These are phyloP conservation scores for Cerioporus squamosus DNA, from an alignment of 1,284 basidiomycete species.

Conservation along the genomic window DNA sequence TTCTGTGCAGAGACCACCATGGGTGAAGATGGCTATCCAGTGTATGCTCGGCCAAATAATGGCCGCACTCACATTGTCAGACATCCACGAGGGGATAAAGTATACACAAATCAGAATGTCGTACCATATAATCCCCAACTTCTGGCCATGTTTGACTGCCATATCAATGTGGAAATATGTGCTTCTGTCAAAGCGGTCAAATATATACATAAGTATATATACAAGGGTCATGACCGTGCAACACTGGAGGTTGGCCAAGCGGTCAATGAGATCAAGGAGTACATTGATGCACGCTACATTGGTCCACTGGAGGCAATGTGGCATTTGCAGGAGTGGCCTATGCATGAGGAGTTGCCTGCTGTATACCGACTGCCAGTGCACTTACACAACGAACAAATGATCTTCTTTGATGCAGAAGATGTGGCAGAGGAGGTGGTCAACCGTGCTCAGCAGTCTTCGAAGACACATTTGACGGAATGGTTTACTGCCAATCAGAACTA, in stretches of 20 bases:
- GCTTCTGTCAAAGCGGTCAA: constrained; percentile 40
- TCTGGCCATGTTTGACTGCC: constrained; percentile 40
- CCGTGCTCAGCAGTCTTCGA: constrained; percentile 10
- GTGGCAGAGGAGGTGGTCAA: background rate
- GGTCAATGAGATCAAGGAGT: constrained; percentile 40
- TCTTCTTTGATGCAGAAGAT: constrained; percentile 1
- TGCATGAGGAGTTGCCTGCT: constrained; percentile 39
- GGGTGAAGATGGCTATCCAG: constrained; percentile 6
- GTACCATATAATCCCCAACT: constrained; percentile 44
- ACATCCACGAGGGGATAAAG: constrained; percentile 10
- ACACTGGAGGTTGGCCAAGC: constrained; percentile 33
- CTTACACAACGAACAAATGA: background rate
- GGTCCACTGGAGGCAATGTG: constrained; percentile 42
- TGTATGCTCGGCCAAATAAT: constrained; percentile 28
- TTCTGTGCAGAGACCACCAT: constrained; percentile 1
- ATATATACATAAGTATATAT: constrained; percentile 50
- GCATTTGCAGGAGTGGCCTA: constrained; percentile 28
- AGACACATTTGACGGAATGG: constrained; percentile 8
- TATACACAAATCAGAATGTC: constrained; percentile 40
- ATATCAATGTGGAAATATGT: constrained; percentile 51
- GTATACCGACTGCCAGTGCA: constrained; percentile 41
- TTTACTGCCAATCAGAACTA: constrained; percentile 6
- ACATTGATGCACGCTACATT: constrained; percentile 44
- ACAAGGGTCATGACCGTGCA: constrained; percentile 48
- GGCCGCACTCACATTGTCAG: constrained; percentile 29